Conservation (phyloP, 257 asterid species). For the Solanum chiquidenum region DNA sequence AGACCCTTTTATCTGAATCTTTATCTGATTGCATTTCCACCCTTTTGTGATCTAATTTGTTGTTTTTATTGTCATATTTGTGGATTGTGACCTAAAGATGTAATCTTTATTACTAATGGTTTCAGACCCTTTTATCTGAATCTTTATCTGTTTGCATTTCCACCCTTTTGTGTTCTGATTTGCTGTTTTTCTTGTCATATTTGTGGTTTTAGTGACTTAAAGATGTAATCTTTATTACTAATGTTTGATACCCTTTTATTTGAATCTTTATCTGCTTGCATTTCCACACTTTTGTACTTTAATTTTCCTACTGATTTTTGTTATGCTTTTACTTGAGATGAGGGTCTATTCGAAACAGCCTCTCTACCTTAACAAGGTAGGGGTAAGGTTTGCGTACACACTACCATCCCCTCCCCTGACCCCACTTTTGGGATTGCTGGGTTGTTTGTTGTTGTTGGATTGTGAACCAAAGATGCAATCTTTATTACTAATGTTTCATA, state of each 20-base stretch:
- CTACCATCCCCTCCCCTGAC: background rate
- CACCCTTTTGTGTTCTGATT: background rate
- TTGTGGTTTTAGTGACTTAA: background rate
- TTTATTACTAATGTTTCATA: background rate
- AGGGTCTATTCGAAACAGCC: background rate
- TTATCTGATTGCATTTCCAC: background rate
- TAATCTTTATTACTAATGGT: background rate
- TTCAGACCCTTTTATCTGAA: background rate
- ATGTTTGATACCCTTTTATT: background rate
- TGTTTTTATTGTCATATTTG: background rate
- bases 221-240: background rate
- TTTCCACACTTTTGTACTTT: conserved; percentile 1
- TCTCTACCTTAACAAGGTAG: background rate
- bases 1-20: background rate
- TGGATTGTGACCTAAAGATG: background rate
- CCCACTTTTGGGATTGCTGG: background rate
- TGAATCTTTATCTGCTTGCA: background rate
- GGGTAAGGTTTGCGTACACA: background rate
- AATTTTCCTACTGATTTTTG: background rate
- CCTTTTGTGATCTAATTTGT: background rate
- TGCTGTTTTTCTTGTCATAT: background rate
- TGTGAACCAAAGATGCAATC: background rate
- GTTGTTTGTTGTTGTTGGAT: background rate
- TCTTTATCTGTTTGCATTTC: background rate
- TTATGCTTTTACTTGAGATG: background rate